phyloP scores from a whole-genome alignment of 257 asterid genomes.

The Ophiorrhiza pumila region DNA sequence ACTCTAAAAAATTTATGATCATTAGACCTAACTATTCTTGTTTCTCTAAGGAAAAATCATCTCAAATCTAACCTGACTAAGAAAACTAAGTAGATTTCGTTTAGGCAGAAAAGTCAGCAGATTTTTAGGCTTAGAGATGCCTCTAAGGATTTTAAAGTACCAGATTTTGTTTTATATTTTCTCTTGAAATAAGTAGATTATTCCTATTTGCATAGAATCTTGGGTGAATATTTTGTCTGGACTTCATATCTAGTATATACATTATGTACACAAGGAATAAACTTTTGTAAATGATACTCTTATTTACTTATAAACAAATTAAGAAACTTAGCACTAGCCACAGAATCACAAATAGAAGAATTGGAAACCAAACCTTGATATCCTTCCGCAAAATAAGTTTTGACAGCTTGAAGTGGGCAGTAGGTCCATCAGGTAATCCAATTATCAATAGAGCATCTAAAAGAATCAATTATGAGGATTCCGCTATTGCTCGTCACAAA shows the following conservation, averaged over 20 bases:
- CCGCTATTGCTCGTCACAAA: background rate
- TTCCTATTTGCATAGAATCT: too few relatives aligned
- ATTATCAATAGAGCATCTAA: constrained; percentile 82
- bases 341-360: background rate
- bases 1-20: background rate
- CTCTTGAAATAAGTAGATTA: too few relatives aligned
- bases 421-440: constrained; percentile 88
- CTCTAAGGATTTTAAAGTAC: too few relatives aligned
- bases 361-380: constrained; percentile 51
- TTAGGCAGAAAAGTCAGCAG: too few relatives aligned
- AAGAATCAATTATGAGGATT: constrained; percentile 7
- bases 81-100: too few relatives aligned
- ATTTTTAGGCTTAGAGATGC: too few relatives aligned
- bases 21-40: background rate
- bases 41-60: background rate
- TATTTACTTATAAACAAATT: too few relatives aligned
- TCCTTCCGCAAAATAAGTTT: constrained; percentile 78
- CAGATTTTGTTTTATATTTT: too few relatives aligned
- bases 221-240: too few relatives aligned
- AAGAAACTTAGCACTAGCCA: background rate
- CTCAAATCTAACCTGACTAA: background rate
- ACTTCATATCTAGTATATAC: too few relatives aligned
- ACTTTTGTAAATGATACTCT: too few relatives aligned
- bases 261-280: too few relatives aligned
- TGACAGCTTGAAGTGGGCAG: constrained; percentile 94